Percentiles rank a stretch among this genome's conserved stretches.
phyloP scores from a whole-genome alignment of 2,329 filamentous ascomycete genomes.

The Ophiocordyceps camponoti-leonardi region DNA sequence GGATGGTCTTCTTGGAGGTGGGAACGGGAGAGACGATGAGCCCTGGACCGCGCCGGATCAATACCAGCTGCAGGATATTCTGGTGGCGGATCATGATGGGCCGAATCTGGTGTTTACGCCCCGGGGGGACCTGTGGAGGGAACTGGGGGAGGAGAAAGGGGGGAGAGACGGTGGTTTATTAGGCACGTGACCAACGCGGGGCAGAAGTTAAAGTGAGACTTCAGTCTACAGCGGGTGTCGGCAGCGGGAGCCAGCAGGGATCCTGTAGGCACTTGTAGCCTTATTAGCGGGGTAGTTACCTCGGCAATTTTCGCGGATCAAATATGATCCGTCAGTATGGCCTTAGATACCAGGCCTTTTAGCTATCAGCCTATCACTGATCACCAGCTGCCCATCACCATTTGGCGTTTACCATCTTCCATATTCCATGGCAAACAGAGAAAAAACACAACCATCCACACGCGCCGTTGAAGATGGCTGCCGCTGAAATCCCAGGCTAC shows the following conservation, averaged over 20 bases:
- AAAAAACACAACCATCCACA: not conserved
- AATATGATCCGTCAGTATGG: too few species aligned
- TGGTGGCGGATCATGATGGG: not conserved
- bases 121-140: not conserved
- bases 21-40: not conserved
- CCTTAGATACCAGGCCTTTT: too few species aligned
- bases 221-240: too few species aligned
- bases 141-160: not conserved
- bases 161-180: not conserved
- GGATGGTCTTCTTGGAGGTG: not conserved
- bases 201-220: too few species aligned
- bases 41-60: not conserved
- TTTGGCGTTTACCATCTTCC: not conserved
- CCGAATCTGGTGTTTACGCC: not conserved
- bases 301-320: too few species aligned
- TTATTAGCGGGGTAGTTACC: too few species aligned
- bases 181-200: not conserved
- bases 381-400: not conserved
- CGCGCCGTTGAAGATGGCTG: not conserved
- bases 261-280: too few species aligned
- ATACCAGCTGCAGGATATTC: not conserved
- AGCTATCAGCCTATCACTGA: too few species aligned
- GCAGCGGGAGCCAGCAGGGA: too few species aligned
- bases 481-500: not conserved
- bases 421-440: not conserved